Conservation (phyloP, 495 filamentous ascomycete genomes). For the Geoglossum glabrum region DNA sequence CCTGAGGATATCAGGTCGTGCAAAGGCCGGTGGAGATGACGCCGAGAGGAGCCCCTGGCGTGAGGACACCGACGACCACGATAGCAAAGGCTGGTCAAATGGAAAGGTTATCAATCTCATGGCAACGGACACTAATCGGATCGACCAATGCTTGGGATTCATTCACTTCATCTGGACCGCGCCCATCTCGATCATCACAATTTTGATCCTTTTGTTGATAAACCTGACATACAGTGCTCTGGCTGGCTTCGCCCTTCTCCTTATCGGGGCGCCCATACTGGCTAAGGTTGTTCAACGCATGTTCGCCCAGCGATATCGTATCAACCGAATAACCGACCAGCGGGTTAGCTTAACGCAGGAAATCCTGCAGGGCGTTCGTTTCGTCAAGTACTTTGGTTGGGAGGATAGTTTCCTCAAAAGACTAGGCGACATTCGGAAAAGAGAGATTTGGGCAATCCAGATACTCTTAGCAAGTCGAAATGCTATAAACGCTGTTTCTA, state of each 20-base stretch:
- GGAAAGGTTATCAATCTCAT: constrained; percentile 80
- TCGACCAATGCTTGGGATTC: constrained; percentile 68
- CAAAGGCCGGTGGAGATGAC: constrained; percentile 6
- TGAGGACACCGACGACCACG: not conserved
- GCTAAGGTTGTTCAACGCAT: constrained; percentile 51
- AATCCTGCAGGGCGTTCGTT: constrained; percentile 72
- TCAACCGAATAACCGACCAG: constrained; percentile 86
- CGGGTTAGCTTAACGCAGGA: constrained; percentile 83
- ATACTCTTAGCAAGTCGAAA: constrained; percentile 63
- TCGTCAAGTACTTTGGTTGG: constrained; percentile 95
- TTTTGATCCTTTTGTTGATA: constrained; percentile 56
- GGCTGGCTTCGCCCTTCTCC: constrained; percentile 64
- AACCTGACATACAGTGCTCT: constrained; percentile 79
- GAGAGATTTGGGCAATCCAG: constrained; percentile 63
- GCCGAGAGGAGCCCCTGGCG: constrained; percentile 25
- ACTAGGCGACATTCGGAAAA: constrained; percentile 44
- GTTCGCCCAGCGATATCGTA: constrained; percentile 46
- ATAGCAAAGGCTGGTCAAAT: constrained; percentile 56
- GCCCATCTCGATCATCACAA: constrained; percentile 56
- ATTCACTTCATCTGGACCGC: constrained; percentile 84
- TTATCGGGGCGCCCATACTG: constrained; percentile 55
- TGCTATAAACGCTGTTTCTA: constrained; percentile 43
- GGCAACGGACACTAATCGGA: constrained; percentile 78
- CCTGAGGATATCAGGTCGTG: constrained; percentile 1
- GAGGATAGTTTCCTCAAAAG: constrained; percentile 68